Evolutionary conservation across 108 stramenopile genomes (phyloP).

Genomic region (Nitzschia sp.): DNA sequence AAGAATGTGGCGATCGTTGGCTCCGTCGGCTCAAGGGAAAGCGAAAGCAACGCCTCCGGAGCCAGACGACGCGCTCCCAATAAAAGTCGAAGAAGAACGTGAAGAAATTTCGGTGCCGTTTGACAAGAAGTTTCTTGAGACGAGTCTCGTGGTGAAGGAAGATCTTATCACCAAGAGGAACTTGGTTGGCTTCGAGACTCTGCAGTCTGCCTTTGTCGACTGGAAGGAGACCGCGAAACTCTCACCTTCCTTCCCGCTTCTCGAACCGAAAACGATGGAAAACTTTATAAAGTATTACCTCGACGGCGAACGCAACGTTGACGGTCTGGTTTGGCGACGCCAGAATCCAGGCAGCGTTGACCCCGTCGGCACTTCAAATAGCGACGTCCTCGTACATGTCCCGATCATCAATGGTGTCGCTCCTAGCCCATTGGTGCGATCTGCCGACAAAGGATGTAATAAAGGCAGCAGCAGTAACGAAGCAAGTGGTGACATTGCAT

Average conservation of each 20-base stretch:
- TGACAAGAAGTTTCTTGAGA: not conserved
- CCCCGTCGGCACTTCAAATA: not conserved
- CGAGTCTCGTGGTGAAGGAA: slow-evolving; percentile 46
- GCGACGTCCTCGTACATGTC: not conserved
- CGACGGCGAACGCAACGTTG: slow-evolving; percentile 42
- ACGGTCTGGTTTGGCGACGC: slow-evolving; percentile 56
- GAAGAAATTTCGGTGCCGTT: not conserved
- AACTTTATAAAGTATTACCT: slow-evolving; percentile 50
- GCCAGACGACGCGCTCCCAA: not conserved
- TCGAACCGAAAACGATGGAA: slow-evolving; percentile 21
- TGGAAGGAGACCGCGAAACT: slow-evolving; percentile 37
- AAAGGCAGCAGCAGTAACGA: not conserved
- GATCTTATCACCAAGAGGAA: slow-evolving; percentile 44
- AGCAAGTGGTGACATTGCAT: no score
- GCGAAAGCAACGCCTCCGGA: not conserved
- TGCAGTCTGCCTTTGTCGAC: slow-evolving; percentile 61
- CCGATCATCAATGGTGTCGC: not conserved
- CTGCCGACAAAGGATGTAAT: not conserved
- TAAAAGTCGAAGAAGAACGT: not conserved
- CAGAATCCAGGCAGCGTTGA: not conserved
- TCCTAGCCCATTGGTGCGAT: not conserved
- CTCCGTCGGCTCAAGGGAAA: not conserved
- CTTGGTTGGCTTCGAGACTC: slow-evolving; percentile 55
- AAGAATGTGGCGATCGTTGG: slow-evolving; percentile 2
- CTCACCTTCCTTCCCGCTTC: slow-evolving; percentile 16